Evolutionary conservation across 148 eudicot species (phyloP).

Genomic region (Pouteria glomerata): DNA sequence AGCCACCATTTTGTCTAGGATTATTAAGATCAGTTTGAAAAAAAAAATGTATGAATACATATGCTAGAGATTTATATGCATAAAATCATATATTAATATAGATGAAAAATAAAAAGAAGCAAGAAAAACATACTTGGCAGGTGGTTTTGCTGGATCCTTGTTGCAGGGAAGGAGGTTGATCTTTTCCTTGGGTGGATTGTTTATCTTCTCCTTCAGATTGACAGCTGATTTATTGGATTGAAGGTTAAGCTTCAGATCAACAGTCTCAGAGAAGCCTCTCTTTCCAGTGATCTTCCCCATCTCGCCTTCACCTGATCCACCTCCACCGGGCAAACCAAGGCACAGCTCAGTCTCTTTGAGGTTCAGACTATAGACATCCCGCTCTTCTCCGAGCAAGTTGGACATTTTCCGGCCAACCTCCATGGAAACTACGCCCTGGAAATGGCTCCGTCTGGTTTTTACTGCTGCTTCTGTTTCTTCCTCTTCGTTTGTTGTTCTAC

Average conservation of each 20-base stretch:
- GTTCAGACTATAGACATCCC: constrained; percentile 13
- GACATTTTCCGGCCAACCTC: constrained; percentile 22
- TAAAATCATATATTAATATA: too few species aligned
- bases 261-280: constrained; percentile 61
- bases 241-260: constrained; percentile 58
- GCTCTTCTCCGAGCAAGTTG: constrained; percentile 9
- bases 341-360: constrained; percentile 54
- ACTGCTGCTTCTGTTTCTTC: not conserved
- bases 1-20: too few species aligned
- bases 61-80: too few species aligned
- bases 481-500: not conserved
- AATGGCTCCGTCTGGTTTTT: not conserved
- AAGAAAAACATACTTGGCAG: constrained; percentile 36
- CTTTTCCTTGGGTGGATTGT: constrained; percentile 17
- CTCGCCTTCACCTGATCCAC: constrained; percentile 9
- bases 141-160: constrained; percentile 46
- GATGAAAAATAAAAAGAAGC: not conserved
- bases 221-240: constrained; percentile 17
- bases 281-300: constrained; percentile 35
- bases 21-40: too few species aligned
- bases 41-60: too few species aligned
- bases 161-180: constrained; percentile 1
- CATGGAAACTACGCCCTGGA: not conserved
- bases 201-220: constrained; percentile 26
- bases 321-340: constrained; percentile 59